Conservation (phyloP, 768 basidiomycete species). For the Stropharia rugosoannulata region DNA sequence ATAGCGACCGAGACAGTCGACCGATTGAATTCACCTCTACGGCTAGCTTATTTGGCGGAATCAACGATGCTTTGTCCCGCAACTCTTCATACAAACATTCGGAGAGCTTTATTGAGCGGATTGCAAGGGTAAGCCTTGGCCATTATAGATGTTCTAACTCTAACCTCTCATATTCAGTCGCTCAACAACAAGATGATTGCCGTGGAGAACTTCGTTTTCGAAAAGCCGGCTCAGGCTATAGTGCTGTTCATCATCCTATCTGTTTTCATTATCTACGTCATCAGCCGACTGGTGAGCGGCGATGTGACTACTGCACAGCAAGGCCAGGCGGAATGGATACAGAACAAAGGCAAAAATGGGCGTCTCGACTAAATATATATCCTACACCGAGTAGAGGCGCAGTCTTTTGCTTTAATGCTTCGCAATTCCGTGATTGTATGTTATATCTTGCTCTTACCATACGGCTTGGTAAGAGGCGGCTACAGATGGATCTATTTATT, state of each 20-base stretch:
- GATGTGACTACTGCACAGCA: constrained; percentile 13
- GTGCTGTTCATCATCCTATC: constrained; percentile 28
- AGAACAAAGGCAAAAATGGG: constrained; percentile 25
- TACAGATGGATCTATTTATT: background rate
- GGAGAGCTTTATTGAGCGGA: constrained; percentile 67
- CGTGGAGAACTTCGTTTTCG: constrained; percentile 35
- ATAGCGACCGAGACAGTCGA: constrained; percentile 56
- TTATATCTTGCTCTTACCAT: background rate
- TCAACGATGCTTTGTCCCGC: constrained; percentile 63
- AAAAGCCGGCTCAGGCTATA: constrained; percentile 32
- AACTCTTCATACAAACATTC: constrained; percentile 57
- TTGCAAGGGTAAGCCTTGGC: constrained; percentile 49
- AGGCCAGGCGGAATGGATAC: constrained; percentile 17
- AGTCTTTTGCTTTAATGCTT: background rate
- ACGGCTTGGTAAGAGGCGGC: background rate
- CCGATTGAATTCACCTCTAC: constrained; percentile 54
- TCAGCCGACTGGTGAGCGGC: constrained; percentile 22
- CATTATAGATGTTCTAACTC: background rate
- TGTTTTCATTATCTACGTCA: constrained; percentile 25
- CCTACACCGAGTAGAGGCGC: background rate
- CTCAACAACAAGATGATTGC: constrained; percentile 39
- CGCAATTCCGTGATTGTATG: background rate
- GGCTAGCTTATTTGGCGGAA: constrained; percentile 58
- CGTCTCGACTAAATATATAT: constrained; percentile 24
- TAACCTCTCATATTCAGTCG: constrained; percentile 25